phyloP scores from a whole-genome alignment of 768 basidiomycete genomes.

The Cyclocybe aegerita region DNA sequence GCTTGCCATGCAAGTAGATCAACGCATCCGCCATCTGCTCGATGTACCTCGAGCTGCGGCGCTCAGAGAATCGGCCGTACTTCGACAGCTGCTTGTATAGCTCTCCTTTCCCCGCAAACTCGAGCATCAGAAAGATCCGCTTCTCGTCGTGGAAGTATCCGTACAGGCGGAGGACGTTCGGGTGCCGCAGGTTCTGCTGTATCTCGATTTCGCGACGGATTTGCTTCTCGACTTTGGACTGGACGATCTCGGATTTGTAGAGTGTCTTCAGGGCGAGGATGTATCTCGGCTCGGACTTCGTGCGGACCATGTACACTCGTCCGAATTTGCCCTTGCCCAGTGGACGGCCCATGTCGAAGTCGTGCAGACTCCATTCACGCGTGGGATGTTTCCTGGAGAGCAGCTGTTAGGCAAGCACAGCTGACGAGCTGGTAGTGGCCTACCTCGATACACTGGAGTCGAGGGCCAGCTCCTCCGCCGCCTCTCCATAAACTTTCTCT shows the following conservation, averaged over 20 bases:
- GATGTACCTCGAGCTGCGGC: slow-evolving; percentile 85
- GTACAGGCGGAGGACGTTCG: slow-evolving; percentile 90
- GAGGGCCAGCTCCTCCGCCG: slow-evolving; percentile 78
- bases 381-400: slow-evolving; percentile 62
- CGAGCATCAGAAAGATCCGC: slow-evolving; percentile 96
- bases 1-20: slow-evolving; percentile 88
- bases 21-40: slow-evolving; percentile 98
- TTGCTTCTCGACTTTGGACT: slow-evolving; percentile 93
- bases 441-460: slow-evolving; percentile 78
- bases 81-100: slow-evolving; percentile 94
- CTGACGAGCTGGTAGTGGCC: slow-evolving; percentile 19
- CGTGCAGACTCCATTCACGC: slow-evolving; percentile 79
- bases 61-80: slow-evolving; percentile 84
- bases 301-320: slow-evolving; percentile 97
- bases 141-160: slow-evolving; percentile 99
- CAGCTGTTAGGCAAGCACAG: background rate
- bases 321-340: slow-evolving; percentile 99
- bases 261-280: slow-evolving; percentile 96
- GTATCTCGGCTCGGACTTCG: slow-evolving; percentile 83
- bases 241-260: slow-evolving; percentile 94
- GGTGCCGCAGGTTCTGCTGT: slow-evolving; percentile 93
- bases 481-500: slow-evolving; percentile 72
- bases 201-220: slow-evolving; percentile 98
- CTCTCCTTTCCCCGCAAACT: slow-evolving; percentile 96
- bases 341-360: slow-evolving; percentile 93